A percentile compares a stretch with the other conserved stretches of the same genome.
Conservation (phyloP, 192 early-diverging fungal species). For the Backusella sp. region DNA sequence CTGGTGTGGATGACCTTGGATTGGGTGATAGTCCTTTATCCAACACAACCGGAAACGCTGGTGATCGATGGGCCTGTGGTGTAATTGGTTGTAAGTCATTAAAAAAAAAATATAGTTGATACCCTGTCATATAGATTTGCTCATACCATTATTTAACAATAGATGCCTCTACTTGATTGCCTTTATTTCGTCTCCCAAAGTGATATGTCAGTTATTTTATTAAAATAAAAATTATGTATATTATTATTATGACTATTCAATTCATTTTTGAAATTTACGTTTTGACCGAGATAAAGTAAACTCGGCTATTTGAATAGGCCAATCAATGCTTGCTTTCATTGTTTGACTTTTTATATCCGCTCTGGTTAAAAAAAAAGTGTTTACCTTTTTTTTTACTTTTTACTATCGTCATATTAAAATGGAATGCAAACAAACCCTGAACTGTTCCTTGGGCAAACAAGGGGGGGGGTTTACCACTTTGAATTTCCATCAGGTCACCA, state of each 20-base stretch:
- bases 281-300: background rate
- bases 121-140: background rate
- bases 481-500: no score
- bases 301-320: background rate
- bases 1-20: slow-evolving; percentile 78
- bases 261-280: background rate
- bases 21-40: slow-evolving; percentile 62
- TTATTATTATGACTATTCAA: background rate
- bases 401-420: background rate
- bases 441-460: no score
- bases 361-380: background rate
- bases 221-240: background rate
- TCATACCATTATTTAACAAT: background rate
- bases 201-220: background rate
- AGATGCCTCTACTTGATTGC: background rate
- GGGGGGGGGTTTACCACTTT: no score
- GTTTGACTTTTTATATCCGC: background rate
- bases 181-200: background rate
- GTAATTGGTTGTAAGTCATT: slow-evolving; percentile 61
- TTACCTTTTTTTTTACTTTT: background rate
- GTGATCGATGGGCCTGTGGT: slow-evolving; percentile 79
- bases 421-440: background rate
- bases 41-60: slow-evolving; percentile 78
- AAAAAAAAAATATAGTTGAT: background rate
- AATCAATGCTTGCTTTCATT: no score